A percentile compares a stretch with the other conserved stretches of the same genome.
These are phyloP conservation scores for Psilocybe cubensis DNA, from an alignment of 768 basidiomycete species.

Conservation along the genomic window DNA sequence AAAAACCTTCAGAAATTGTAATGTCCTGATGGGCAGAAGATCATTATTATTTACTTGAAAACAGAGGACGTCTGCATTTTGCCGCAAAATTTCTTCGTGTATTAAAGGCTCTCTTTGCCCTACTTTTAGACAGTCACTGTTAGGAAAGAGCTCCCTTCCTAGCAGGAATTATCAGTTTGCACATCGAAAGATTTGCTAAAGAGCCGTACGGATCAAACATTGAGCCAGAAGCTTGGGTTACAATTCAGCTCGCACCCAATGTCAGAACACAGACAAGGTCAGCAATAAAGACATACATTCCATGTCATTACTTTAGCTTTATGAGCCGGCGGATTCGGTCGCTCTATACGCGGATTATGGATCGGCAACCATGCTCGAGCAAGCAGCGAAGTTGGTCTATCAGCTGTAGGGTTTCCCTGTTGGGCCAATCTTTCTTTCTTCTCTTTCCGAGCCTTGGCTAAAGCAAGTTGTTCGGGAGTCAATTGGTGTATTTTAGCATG, in stretches of 20 bases:
- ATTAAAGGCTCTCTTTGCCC: constrained; percentile 76
- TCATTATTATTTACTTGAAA: constrained; percentile 65
- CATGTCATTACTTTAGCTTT: constrained; percentile 72
- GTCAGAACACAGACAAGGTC: background rate
- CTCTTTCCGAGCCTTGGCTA: constrained; percentile 54
- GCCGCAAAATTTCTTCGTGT: constrained; percentile 70
- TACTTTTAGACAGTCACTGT: constrained; percentile 83
- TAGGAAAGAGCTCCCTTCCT: constrained; percentile 85
- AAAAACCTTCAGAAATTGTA: background rate
- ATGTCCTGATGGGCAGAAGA: background rate
- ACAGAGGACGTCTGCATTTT: constrained; percentile 82
- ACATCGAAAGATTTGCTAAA: background rate
- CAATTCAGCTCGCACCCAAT: constrained; percentile 15
- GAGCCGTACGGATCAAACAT: constrained; percentile 69
- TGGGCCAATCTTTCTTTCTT: constrained; percentile 38
- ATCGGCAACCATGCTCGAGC: constrained; percentile 45
- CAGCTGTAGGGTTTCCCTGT: background rate
- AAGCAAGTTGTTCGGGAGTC: constrained; percentile 60
- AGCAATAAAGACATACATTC: constrained; percentile 65
- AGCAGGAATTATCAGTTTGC: background rate
- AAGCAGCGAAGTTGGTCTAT: constrained; percentile 22
- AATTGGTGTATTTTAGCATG: constrained; percentile 7
- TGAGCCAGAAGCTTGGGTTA: constrained; percentile 70
- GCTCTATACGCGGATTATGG: constrained; percentile 15
- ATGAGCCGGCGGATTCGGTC: constrained; percentile 25